Base-by-base conservation (phyloP, 2,329 filamentous ascomycete species). In the Fusarium sp. region DNA sequence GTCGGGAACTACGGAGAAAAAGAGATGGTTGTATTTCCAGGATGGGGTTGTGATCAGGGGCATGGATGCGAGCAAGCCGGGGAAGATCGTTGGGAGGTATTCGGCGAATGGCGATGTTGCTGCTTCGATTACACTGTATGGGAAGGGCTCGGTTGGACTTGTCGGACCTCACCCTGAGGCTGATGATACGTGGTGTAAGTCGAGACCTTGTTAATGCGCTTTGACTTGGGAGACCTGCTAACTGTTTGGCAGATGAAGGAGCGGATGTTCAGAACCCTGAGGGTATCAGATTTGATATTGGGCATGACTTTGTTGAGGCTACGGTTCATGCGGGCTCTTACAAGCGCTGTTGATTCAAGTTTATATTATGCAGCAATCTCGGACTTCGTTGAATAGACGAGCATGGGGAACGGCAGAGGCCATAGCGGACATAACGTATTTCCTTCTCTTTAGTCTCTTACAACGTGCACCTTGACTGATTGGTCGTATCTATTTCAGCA, bases 111-210 rank as follows among this genome's bases (percentile, higher is more conserved):
- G 55, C 0, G 64, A 69, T 4, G 66, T 69, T 8, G 66, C 66
- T 26, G n/a, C 66, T 13, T 69, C 64, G 1, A 41, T 69, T 1
- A 69, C 64, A 0, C 66, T 64, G 0, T 69, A 63, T 22, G 66
- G 66, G 5, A 69, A 69, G 30, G 66, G 66, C 1, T 69, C 55
- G 30, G 66, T 69, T 36, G 66, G 66, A 5, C 64, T 69, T n/a
- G 41, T 69, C 30, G 66, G 66, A 1, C 55, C 65, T 12, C 66
- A 69, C 0, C 64, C 66, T 5, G 66, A 69, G 15, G 66, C 66
- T 13, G 64, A 69, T 24, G 4, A 63, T 3, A 44, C 64, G 1
- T 69, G 64, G 66, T 69, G 66, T 55, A 50, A 69, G 66, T 48
- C 4, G 8, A 8, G 20, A 8, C 9, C 18, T 24, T 11, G 20